These are phyloP conservation scores for Lachnellula arida DNA, from an alignment of 2,329 filamentous ascomycete genomes.

Conservation along the genomic window DNA sequence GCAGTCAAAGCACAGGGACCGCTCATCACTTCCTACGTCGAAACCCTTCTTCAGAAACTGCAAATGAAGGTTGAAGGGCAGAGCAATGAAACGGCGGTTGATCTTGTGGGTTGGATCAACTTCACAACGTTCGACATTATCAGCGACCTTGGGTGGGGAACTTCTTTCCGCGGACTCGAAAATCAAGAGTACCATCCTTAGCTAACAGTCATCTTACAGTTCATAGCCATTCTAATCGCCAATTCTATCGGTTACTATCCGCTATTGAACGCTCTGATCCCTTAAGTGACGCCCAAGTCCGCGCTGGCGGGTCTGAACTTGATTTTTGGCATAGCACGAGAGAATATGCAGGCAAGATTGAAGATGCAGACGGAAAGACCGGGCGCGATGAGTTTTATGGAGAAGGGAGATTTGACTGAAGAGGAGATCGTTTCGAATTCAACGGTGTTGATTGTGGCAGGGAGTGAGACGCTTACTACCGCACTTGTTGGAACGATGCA, in stretches of 20 bases:
- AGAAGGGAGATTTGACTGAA: too few relatives aligned
- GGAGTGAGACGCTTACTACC: constrained; percentile 31
- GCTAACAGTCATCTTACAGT: constrained; percentile 6
- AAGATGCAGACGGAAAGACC: too few relatives aligned
- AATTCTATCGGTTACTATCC: constrained; percentile 1
- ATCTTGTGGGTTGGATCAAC: constrained; percentile 16
- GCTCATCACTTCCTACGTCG: too few relatives aligned
- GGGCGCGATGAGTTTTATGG: too few relatives aligned
- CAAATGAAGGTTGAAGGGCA: too few relatives aligned
- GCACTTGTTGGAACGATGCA: constrained; percentile 20
- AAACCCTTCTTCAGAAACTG: too few relatives aligned
- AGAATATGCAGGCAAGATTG: background rate
- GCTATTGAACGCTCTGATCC: background rate
- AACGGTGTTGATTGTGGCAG: too few relatives aligned
- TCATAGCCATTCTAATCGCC: background rate
- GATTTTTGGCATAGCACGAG: background rate
- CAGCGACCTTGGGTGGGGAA: constrained; percentile 33
- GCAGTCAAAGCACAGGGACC: too few relatives aligned
- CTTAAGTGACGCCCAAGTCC: background rate
- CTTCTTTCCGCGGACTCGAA: constrained; percentile 31
- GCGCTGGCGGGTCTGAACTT: background rate
- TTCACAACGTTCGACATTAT: constrained; percentile 37
- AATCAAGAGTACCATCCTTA: constrained; percentile 32
- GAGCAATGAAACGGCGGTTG: background rate
- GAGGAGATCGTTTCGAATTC: too few relatives aligned